Evolutionary conservation across 1,284 basidiomycete species (phyloP), one percentile per base, ranked within the genome.

Genomic region (Phlebopus sp.): DNA sequence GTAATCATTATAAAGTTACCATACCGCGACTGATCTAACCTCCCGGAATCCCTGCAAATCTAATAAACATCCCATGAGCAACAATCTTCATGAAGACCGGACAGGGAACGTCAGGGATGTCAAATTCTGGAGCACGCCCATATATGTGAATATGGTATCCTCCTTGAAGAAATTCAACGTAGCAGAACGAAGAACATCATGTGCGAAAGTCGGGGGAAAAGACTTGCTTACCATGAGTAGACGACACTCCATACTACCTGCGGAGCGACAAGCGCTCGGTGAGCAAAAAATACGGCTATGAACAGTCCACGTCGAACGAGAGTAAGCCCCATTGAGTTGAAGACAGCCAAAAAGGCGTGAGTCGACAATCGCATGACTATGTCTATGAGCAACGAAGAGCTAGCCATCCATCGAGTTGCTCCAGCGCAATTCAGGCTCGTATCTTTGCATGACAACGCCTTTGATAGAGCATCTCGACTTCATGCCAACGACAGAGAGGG

Each of bases 301-400:
- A 21, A 52, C 57, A 53, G 47, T 60, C 60, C 64, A 69, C 75
- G 79, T 76, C 80, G 78, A 73, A 71, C 67, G 78, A 86, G 84
- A 89, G 84, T 89, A 83, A 90, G 86, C 86, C 86, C 87, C 86
- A 88, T 90, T 89, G 78, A 75, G 86, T 88, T 87, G 74, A 78
- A 68, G 73, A 76, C 67, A 62, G 37, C 42, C 55, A 49, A 17
- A 51, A 34, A 46, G 37, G 55, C 49, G 50, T 54, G 59, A 53
- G 67, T 72, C 72, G 56, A 77, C 82, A 82, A 87, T 82, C 86
- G 86, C 80, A 90, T 90, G 80, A 87, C 86, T 90, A 63, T 88
- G 69, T 75, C 81, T 82, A 90, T 86, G 86, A 90, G 87, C 78
- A 90, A 87, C 81, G 47, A 70, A 63, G 51, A 67, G 74, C 73